Evolutionary conservation across 441 rosid genomes (phyloP), one percentile per base, ranked within the genome.

Genomic region (Pelargonium cotyledonis): DNA sequence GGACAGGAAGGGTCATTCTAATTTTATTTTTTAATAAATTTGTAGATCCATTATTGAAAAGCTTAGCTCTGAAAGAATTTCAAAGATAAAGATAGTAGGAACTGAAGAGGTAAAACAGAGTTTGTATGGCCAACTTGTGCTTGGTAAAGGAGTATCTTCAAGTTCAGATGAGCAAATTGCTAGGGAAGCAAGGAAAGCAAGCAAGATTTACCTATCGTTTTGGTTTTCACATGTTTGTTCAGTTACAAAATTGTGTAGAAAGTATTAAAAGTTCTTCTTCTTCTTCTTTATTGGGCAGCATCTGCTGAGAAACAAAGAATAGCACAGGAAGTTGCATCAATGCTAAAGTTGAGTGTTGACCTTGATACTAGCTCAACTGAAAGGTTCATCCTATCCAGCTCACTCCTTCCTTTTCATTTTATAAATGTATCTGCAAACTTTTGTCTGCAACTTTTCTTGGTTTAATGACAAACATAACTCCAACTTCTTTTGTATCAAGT

Each of bases 321-420:
- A 79, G 98, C 95, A 12, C 77, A 92, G 76, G 93, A 90, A 83
- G 91, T 92, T 78, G 98, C 96, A 23, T 87, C 92, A 12, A 68
- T 86, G 82, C 88, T 92, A 53, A 92, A 90, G 80, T 80, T 86
- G 85, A 85, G 82, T 67, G 96, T 92, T 68, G 87, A 86, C 41
- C 70, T 92, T 44, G 92, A 86, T 81, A 85, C 95, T 46, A 92
- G 72, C 80, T 82, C 88, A 68, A 81, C 87, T 69, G 92, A 90
- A 82, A 85, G 95, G 98, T 89, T 65, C 43, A 72, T 68, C 64
- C 29, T 38, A 60, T 14, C 15, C 16, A 49, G 6, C 57, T 49
- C 57, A 49, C 57, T 49, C 4, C 15, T 46, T 46, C 14, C 49
- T 43, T 18, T 15, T 18, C 19, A 29, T 7, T 44, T 44, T 61